These are phyloP conservation scores for Brasenia schreberi DNA, from an alignment of 164 flowering plant genomes.

Conservation along the genomic window DNA sequence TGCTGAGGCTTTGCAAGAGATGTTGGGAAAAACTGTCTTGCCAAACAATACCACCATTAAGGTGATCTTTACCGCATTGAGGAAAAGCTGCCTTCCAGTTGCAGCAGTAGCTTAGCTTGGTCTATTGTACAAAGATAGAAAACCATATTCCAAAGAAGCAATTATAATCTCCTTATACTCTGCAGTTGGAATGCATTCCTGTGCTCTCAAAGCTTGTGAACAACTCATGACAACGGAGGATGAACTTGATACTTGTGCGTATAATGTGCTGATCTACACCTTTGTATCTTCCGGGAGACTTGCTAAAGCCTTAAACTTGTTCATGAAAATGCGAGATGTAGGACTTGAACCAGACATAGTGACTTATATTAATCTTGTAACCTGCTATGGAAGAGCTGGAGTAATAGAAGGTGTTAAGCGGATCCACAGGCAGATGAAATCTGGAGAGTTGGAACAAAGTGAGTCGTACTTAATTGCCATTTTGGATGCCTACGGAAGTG, in stretches of 20 bases:
- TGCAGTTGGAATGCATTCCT: constrained; percentile 44
- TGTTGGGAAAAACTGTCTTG: constrained; percentile 40
- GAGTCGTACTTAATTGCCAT: constrained; percentile 51
- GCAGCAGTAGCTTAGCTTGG: constrained; percentile 61
- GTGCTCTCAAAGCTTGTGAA: constrained; percentile 52
- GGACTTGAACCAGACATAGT: constrained; percentile 63
- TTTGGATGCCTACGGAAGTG: constrained; percentile 42
- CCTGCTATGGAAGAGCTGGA: constrained; percentile 77
- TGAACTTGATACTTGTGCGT: constrained; percentile 35
- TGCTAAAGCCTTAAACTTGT: constrained; percentile 53
- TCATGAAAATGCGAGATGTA: constrained; percentile 71
- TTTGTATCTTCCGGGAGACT: constrained; percentile 39
- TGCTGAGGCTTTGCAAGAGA: constrained; percentile 62
- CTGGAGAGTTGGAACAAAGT: constrained; percentile 49
- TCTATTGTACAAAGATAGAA: constrained; percentile 40
- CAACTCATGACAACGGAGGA: constrained; percentile 21
- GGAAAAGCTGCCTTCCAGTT: constrained; percentile 43
- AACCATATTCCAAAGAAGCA: constrained; percentile 54
- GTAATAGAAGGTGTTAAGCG: constrained; percentile 77
- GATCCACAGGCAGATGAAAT: constrained; percentile 41
- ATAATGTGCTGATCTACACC: constrained; percentile 65
- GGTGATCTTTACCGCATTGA: constrained; percentile 44
- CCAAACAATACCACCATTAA: constrained; percentile 55
- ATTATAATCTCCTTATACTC: constrained; percentile 46
- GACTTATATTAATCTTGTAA: constrained; percentile 50